A percentile compares a stretch with the other conserved stretches of the same genome.
Evolutionary conservation across 768 basidiomycete genomes (phyloP).

Genomic region (Amanita polypyramis): DNA sequence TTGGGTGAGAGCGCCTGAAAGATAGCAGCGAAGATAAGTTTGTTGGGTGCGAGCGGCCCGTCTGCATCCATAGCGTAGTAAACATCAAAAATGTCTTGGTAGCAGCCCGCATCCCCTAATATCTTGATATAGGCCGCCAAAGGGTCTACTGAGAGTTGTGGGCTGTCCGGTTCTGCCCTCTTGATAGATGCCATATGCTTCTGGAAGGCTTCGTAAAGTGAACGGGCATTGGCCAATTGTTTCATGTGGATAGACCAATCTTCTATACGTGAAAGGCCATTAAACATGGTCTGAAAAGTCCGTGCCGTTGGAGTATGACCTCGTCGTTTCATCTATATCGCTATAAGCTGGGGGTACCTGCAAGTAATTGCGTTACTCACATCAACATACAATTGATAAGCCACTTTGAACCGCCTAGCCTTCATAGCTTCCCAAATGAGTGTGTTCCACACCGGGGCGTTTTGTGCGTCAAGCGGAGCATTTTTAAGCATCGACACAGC

Average conservation of each 20-base stretch:
- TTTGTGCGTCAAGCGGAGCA: constrained; percentile 64
- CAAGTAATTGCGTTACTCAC: constrained; percentile 27
- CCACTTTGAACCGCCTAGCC: constrained; percentile 43
- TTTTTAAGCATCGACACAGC: constrained; percentile 61
- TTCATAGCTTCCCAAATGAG: constrained; percentile 59
- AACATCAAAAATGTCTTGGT: constrained; percentile 67
- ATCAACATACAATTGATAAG: constrained; percentile 58
- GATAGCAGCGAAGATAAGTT: constrained; percentile 55
- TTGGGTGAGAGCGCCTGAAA: constrained; percentile 36
- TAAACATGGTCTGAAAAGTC: constrained; percentile 65
- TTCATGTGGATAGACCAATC: constrained; percentile 49
- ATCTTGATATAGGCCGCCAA: constrained; percentile 56
- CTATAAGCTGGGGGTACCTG: constrained; percentile 5
- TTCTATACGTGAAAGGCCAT: constrained; percentile 49
- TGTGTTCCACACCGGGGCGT: constrained; percentile 70
- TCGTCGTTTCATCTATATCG: constrained; percentile 69
- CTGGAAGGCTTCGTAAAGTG: constrained; percentile 48
- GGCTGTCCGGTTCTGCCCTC: constrained; percentile 32
- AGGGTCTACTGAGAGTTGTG: constrained; percentile 40
- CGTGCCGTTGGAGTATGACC: constrained; percentile 58
- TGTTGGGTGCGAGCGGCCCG: constrained; percentile 52
- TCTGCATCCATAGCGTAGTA: constrained; percentile 58
- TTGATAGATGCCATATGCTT: constrained; percentile 40
- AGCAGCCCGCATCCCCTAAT: constrained; percentile 46
- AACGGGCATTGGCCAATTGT: constrained; percentile 51